Evolutionary conservation across 768 basidiomycete genomes (phyloP), one percentile per base, ranked within the genome.

Genomic region (Mycena crocata): DNA sequence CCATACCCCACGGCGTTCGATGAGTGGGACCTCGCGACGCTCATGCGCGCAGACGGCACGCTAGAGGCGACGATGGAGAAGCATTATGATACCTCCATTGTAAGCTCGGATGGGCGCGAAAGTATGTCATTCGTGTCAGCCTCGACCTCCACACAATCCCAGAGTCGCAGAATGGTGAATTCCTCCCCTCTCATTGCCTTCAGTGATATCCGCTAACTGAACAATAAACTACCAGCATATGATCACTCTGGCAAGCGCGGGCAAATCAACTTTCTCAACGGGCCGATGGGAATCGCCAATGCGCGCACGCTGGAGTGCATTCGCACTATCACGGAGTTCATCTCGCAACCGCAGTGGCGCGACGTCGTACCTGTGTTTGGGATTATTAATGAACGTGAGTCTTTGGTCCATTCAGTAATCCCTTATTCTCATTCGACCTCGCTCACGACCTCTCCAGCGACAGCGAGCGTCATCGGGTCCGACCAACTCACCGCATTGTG

Each of bases 41-140:
- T 88, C 48, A 89, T 95, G 87, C 79, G 83, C 15, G 83, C 82
- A 12, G 91, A 91, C 57, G 88, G 89, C 2, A 79, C 90, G 51
- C 76, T 80, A 68, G 86, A 86, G 75, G 31, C 3, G 5, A 48
- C 17, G 45, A 81, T 97, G 67, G 90, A 90, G 74, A 80, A 90
- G 42, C 95, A 96, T 76, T 96, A 96, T 76, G 83, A 86, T 51
- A 94, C 93, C 3, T 96, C 95, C 76, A 89, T 96, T 69, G 91
- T 93, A 82, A 87, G 28, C 75, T 92, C 60, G 82, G 78, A 2
- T 92, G 90, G 90, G 87, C 87, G 15, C 80, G 90, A 52, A 92
- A 92, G 77, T 92, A 92, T 72, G 91, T 90, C 3, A 68, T 92
- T 13, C 81, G 91, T 40, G 86, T 92, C 60, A 85, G 89, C 70